Evolutionary conservation across 495 filamentous ascomycete genomes (phyloP).

Genomic region (Pyrenopolyporus hunteri): DNA sequence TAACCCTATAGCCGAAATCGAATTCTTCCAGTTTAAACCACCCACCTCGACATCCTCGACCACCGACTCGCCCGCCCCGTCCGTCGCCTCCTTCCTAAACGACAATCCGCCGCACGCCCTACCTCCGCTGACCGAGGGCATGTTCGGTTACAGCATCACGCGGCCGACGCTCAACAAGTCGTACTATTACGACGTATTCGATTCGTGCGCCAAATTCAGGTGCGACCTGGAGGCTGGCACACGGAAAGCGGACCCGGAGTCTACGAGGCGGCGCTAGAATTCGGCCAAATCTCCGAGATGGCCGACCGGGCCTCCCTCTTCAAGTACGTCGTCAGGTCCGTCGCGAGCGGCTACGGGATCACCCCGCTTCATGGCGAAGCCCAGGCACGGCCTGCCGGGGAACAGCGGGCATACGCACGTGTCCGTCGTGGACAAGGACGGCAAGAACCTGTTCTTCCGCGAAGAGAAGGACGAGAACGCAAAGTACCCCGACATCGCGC

Average conservation of each 20-base stretch:
- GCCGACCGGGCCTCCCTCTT: constrained; percentile 90
- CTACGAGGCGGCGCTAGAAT: constrained; percentile 92
- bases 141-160: constrained; percentile 98
- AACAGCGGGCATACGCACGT: constrained; percentile 96
- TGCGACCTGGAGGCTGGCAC: constrained; percentile 96
- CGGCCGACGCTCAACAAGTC: constrained; percentile 90
- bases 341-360: constrained; percentile 84
- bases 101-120: constrained; percentile 73
- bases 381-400: constrained; percentile 83
- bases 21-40: constrained; percentile 92
- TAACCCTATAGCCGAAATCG: constrained; percentile 83
- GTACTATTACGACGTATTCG: constrained; percentile 90
- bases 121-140: constrained; percentile 86
- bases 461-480: constrained; percentile 70
- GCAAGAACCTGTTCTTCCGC: constrained; percentile 82
- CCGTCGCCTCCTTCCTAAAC: constrained; percentile 74
- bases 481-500: constrained; percentile 71
- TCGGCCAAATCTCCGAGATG: constrained; percentile 81
- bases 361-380: constrained; percentile 99
- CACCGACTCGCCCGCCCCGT: constrained; percentile 57
- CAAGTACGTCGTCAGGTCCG: constrained; percentile 90
- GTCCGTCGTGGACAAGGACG: constrained; percentile 71
- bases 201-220: constrained; percentile 79
- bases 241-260: constrained; percentile 96
- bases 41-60: constrained; percentile 60